Percentiles rank a stretch among this genome's conserved stretches.
Evolutionary conservation across 352 stramenopile genomes (phyloP).

Genomic region (Hyaloperonospora brassicae): DNA sequence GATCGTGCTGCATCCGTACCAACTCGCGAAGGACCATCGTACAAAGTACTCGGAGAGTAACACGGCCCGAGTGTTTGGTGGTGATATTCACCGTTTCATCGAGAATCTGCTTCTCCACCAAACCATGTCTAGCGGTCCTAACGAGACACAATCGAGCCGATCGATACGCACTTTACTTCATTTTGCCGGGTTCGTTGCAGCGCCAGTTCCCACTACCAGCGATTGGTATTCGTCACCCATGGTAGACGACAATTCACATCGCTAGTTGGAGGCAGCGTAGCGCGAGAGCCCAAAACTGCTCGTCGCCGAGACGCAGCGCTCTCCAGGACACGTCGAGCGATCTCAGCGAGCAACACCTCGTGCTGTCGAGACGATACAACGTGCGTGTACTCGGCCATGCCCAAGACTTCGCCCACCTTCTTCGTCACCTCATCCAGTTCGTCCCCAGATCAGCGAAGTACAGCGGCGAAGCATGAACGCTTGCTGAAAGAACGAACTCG

Average conservation of each 20-base stretch:
- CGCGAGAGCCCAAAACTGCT: conserved; percentile 14
- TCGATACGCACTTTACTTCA: not conserved
- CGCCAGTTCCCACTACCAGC: no score
- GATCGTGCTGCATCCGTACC: conserved; percentile 97
- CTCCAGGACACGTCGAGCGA: conserved; percentile 56
- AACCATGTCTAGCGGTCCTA: conserved; percentile 4
- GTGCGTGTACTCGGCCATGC: conserved; percentile 70
- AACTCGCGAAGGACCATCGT: conserved; percentile 95
- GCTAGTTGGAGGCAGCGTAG: conserved; percentile 7
- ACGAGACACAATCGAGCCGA: not conserved
- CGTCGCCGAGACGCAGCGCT: conserved; percentile 14
- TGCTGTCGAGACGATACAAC: conserved; percentile 64
- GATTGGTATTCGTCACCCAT: not conserved
- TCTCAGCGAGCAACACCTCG: conserved; percentile 64
- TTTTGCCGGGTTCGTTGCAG: no score
- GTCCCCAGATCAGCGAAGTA: conserved; percentile 68
- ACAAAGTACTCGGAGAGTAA: conserved; percentile 88
- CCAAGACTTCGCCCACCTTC: conserved; percentile 73
- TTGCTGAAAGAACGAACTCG: conserved; percentile 78
- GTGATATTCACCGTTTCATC: conserved; percentile 78
- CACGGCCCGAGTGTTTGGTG: conserved; percentile 86
- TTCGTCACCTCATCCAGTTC: conserved; percentile 74
- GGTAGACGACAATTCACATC: conserved; percentile 2
- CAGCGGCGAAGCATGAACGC: conserved; percentile 73
- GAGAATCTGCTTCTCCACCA: conserved; percentile 61